Evolutionary conservation across 2,329 filamentous ascomycete species (phyloP).

Genomic region (Alternaria tenuissima): DNA sequence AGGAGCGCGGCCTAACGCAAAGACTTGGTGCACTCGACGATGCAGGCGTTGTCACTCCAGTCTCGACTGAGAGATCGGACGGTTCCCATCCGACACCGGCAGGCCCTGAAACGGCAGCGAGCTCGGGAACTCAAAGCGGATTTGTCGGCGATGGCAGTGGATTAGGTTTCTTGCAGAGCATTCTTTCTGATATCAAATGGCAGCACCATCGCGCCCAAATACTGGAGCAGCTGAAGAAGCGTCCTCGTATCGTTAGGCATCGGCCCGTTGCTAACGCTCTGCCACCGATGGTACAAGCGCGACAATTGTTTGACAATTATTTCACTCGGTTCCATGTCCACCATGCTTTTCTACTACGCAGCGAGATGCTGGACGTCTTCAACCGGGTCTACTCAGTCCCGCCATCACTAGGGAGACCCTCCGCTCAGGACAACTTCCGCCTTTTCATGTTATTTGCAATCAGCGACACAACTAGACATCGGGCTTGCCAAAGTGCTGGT

Average conservation of each 20-base stretch:
- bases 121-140: conserved; percentile 12
- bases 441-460: conserved; percentile 2
- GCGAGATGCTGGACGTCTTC: background rate
- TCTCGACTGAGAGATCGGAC: background rate
- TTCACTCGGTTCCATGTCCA: background rate
- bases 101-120: conserved; percentile 8
- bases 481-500: conserved; percentile 40
- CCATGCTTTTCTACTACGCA: background rate
- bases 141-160: conserved; percentile 29
- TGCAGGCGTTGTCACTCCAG: background rate
- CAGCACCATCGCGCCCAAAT: conserved; percentile 21
- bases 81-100: background rate
- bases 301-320: background rate
- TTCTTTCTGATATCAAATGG: conserved; percentile 25
- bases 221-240: conserved; percentile 20
- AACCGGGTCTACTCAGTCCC: background rate
- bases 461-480: conserved; percentile 25
- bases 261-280: conserved; percentile 7
- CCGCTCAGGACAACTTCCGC: background rate
- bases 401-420: background rate
- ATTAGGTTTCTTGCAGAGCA: conserved; percentile 24
- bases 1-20: conserved; percentile 12
- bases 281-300: background rate
- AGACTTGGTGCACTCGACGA: background rate
- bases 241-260: conserved; percentile 15